phyloP scores from a whole-genome alignment of 2,329 filamentous ascomycete genomes.

The Colletotrichum sp. region DNA sequence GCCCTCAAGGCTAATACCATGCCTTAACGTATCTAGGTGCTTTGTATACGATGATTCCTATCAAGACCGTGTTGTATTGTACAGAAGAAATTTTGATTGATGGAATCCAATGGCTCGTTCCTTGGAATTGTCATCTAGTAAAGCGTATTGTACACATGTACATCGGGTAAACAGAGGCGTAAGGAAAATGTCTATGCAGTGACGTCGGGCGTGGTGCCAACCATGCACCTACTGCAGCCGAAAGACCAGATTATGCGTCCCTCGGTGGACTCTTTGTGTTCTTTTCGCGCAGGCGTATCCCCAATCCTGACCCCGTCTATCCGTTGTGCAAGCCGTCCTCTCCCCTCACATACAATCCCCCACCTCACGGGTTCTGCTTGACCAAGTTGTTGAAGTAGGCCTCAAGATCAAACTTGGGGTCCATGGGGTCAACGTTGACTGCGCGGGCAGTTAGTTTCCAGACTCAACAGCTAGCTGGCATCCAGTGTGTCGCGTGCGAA shows the following conservation, averaged over 20 bases:
- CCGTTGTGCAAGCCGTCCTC: slow-evolving; percentile 29
- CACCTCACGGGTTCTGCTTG: slow-evolving; percentile 54
- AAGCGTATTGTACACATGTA: slow-evolving; percentile 61
- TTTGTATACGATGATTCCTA: neutral
- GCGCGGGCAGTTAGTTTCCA: slow-evolving; percentile 19
- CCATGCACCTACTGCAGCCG: slow-evolving; percentile 28
- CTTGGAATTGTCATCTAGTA: slow-evolving; percentile 46
- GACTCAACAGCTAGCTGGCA: neutral
- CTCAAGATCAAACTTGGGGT: slow-evolving; percentile 94
- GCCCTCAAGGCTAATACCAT: neutral
- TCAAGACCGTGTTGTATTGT: neutral
- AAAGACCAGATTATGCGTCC: slow-evolving; percentile 21
- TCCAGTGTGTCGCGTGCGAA: neutral
- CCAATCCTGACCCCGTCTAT: slow-evolving; percentile 27
- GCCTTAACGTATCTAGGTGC: neutral
- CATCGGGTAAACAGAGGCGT: slow-evolving; percentile 48
- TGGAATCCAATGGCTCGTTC: slow-evolving; percentile 21
- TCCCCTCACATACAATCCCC: slow-evolving; percentile 26
- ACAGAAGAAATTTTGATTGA: neutral
- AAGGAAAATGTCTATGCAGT: slow-evolving; percentile 56
- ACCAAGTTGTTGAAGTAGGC: slow-evolving; percentile 73
- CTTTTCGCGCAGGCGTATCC: slow-evolving; percentile 19
- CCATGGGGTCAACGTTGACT: slow-evolving; percentile 79
- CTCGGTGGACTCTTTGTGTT: slow-evolving; percentile 3
- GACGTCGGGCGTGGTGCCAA: slow-evolving; percentile 45